These are phyloP conservation scores for Grigorovia jiainica DNA, from an alignment of 805 yeast genomes.

Conservation along the genomic window DNA sequence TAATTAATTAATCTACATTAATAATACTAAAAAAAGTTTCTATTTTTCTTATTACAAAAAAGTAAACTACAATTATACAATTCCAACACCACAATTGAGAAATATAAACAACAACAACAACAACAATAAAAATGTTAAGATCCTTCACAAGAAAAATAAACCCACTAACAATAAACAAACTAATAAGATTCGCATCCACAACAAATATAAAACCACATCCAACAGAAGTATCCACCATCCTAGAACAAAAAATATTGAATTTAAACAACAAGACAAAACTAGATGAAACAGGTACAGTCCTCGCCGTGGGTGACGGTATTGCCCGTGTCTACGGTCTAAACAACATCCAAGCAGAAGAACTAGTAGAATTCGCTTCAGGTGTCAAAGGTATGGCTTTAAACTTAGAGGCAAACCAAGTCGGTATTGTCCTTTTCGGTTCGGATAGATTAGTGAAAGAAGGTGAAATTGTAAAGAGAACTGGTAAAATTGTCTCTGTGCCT, in stretches of 20 bases:
- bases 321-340: constrained; percentile 99
- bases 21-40: too few species aligned
- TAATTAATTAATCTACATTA: too few species aligned
- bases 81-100: too few species aligned
- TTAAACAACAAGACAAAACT: constrained; percentile 94
- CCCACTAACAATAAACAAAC: constrained; percentile 99
- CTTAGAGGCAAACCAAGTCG: constrained; percentile 99
- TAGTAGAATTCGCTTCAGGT: constrained; percentile 98
- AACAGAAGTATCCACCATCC: constrained; percentile 97
- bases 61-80: too few species aligned
- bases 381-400: constrained; percentile 99
- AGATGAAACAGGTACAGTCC: constrained; percentile 98
- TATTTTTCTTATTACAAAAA: too few species aligned
- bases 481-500: constrained; percentile 98
- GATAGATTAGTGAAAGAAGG: constrained; percentile 98
- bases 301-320: constrained; percentile 99
- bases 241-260: constrained; percentile 99
- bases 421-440: constrained; percentile 99
- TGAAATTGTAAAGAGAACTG: constrained; percentile 99
- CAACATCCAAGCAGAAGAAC: constrained; percentile 99
- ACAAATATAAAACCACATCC: constrained; percentile 86
- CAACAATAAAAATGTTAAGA: too few species aligned
- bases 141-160: constrained; percentile 46
- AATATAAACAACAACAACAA: background rate
- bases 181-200: constrained; percentile 63